phyloP scores from a whole-genome alignment of 805 yeast genomes.

The Metschnikowia drakensbergensis region DNA sequence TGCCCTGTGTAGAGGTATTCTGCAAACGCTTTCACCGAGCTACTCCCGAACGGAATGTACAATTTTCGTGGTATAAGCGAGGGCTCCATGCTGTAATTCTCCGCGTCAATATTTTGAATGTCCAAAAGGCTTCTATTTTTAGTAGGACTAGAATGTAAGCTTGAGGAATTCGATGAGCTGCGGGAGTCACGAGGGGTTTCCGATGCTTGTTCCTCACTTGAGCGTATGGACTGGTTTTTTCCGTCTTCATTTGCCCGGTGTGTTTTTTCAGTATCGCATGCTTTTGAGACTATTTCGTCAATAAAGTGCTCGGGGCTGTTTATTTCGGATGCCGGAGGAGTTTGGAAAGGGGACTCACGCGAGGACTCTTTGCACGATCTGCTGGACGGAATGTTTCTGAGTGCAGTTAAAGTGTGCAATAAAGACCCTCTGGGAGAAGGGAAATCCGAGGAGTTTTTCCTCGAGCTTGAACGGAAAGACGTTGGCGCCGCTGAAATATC shows the following conservation, averaged over 20 bases:
- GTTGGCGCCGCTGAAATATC: constrained; percentile 35
- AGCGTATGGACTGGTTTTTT: neutral
- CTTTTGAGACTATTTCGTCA: neutral
- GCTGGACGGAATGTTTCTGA: constrained; percentile 35
- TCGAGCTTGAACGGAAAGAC: constrained; percentile 33
- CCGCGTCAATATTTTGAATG: constrained; percentile 31
- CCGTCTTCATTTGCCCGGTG: neutral
- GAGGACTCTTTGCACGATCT: constrained; percentile 38
- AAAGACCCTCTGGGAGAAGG: constrained; percentile 40
- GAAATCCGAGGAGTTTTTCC: constrained; percentile 35
- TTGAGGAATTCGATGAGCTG: neutral
- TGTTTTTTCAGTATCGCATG: neutral
- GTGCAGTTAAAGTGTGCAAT: constrained; percentile 37
- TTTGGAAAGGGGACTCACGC: constrained; percentile 35
- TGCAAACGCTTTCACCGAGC: constrained; percentile 59
- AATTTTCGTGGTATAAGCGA: constrained; percentile 63
- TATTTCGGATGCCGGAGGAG: neutral
- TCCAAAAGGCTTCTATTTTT: constrained; percentile 20
- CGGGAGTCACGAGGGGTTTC: neutral
- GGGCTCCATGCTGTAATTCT: constrained; percentile 48
- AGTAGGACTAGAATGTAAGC: neutral
- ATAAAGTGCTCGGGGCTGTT: neutral
- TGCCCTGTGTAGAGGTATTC: constrained; percentile 80
- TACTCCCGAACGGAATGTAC: constrained; percentile 63
- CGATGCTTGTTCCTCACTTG: neutral